These are phyloP conservation scores for Cordia subcordata DNA, from an alignment of 257 asterid genomes.

Conservation along the genomic window DNA sequence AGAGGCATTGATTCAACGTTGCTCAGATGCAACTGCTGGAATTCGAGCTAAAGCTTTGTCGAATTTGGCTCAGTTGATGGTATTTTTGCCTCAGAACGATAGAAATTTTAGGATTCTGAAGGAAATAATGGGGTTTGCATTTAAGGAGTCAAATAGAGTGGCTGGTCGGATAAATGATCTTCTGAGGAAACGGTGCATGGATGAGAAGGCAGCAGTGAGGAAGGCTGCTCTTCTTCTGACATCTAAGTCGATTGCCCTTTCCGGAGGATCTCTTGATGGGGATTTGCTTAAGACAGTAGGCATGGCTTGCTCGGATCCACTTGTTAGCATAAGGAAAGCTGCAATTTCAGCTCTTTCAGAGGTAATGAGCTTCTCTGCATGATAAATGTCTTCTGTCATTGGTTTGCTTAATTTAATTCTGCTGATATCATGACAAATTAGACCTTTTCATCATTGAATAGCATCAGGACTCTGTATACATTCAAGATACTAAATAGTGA, in stretches of 20 bases:
- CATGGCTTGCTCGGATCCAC: conserved; percentile 93
- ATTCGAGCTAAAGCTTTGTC: conserved; percentile 84
- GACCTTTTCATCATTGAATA: background rate
- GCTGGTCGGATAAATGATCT: conserved; percentile 41
- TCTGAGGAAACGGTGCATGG: conserved; percentile 63
- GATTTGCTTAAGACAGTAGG: conserved; percentile 75
- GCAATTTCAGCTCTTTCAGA: conserved; percentile 84
- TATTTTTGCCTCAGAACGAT: conserved; percentile 42
- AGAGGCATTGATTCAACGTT: conserved; percentile 66
- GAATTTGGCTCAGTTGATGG: conserved; percentile 65
- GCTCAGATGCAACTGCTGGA: conserved; percentile 69
- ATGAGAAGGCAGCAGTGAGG: conserved; percentile 95
- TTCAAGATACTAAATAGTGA: background rate
- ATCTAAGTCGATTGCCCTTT: conserved; percentile 58
- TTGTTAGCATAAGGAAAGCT: conserved; percentile 90
- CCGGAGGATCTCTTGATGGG: conserved; percentile 64
- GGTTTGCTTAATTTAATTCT: background rate
- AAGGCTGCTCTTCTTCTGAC: conserved; percentile 80
- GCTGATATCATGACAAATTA: background rate
- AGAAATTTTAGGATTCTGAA: conserved; percentile 41
- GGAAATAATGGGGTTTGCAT: conserved; percentile 54
- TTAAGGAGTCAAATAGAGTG: conserved; percentile 17
- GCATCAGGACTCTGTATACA: no score
- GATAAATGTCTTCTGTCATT: conserved; percentile 4
- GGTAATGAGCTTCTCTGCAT: conserved; percentile 42